These are phyloP conservation scores for Echeveria elegans DNA, from an alignment of 164 flowering plant genomes.

Conservation along the genomic window DNA sequence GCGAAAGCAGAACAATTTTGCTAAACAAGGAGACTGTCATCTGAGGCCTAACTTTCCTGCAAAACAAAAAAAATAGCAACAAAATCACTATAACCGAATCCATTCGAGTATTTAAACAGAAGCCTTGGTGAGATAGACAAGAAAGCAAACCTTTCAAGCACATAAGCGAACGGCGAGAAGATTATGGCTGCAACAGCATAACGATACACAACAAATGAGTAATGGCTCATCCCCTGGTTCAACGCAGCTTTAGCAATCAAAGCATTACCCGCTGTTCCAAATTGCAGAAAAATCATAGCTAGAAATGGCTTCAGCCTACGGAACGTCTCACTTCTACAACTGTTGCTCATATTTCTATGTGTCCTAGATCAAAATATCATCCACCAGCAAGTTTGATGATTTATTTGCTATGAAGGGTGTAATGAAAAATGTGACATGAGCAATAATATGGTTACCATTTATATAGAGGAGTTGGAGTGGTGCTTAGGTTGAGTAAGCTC, in stretches of 20 bases:
- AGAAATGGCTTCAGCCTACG: constrained; percentile 22
- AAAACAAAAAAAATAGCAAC: too few species aligned
- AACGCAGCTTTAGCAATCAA: constrained; percentile 33
- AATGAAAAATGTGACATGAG: background rate
- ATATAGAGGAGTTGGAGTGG: background rate
- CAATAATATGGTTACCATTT: background rate
- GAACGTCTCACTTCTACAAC: background rate
- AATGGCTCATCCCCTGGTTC: constrained; percentile 37
- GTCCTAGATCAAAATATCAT: too few species aligned
- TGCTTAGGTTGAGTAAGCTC: background rate
- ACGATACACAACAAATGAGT: constrained; percentile 35
- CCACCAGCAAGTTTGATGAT: background rate
- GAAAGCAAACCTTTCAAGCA: constrained; percentile 29
- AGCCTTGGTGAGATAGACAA: too few species aligned
- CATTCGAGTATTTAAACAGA: too few species aligned
- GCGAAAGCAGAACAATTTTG: constrained; percentile 23
- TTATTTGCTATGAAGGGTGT: background rate
- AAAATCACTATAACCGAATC: too few species aligned
- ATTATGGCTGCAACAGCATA: constrained; percentile 29
- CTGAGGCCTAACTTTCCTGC: constrained; percentile 36
- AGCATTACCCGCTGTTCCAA: constrained; percentile 34
- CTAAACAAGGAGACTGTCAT: constrained; percentile 21
- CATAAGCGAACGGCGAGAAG: constrained; percentile 40
- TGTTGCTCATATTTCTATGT: background rate
- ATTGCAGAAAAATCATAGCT: constrained; percentile 27